Conservation (phyloP, 2,329 filamentous ascomycete genomes). For the Calonectria montana region DNA sequence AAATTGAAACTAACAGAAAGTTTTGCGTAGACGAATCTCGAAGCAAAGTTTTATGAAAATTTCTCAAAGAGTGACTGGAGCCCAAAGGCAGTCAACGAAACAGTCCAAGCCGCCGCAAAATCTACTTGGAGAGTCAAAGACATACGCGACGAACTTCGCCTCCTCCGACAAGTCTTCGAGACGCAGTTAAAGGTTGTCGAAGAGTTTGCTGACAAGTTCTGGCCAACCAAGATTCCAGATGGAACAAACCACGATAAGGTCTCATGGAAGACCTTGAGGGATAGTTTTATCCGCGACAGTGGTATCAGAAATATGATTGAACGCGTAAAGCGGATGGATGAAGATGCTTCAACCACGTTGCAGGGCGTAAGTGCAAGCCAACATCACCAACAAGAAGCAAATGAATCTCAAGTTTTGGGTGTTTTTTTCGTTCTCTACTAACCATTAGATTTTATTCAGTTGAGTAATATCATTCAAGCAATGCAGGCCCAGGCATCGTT, state of each 20-base stretch:
- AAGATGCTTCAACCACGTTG: neutral
- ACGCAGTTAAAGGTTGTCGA: constrained; percentile 21
- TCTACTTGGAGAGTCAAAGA: constrained; percentile 23
- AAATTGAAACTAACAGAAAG: neutral
- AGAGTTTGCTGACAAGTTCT: constrained; percentile 22
- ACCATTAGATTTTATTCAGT: neutral
- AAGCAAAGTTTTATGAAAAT: constrained; percentile 6
- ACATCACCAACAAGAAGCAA: neutral
- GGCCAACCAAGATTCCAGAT: neutral
- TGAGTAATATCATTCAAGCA: constrained; percentile 20
- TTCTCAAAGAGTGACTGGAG: constrained; percentile 1
- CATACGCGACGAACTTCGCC: constrained; percentile 25
- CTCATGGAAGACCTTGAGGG: constrained; percentile 8
- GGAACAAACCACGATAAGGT: neutral
- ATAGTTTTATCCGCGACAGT: neutral
- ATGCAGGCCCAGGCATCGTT: constrained; percentile 30
- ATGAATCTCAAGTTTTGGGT: neutral
- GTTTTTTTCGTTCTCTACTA: neutral
- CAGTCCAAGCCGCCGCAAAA: neutral
- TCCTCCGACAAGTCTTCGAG: constrained; percentile 24
- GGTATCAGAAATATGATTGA: neutral
- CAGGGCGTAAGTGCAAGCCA: neutral
- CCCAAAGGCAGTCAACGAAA: neutral
- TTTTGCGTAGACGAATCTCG: constrained; percentile 3
- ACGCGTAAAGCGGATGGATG: neutral